Conservation (phyloP, 2,329 filamentous ascomycete species). For the Trichoderma sp. region DNA sequence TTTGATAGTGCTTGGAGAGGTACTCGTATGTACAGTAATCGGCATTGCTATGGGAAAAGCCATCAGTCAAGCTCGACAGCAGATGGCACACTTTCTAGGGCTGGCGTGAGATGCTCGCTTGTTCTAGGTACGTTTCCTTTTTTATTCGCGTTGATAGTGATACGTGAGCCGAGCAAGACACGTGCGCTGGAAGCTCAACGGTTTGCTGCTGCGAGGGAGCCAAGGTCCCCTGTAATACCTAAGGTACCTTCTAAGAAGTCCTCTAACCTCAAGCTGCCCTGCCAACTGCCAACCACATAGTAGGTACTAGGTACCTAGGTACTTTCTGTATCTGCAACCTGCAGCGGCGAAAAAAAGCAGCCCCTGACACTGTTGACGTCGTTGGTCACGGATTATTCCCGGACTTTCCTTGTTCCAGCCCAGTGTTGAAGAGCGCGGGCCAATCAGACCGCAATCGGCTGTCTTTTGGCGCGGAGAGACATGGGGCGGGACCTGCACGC, state of each 20-base stretch:
- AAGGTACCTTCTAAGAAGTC: no score
- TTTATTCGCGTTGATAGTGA: no score
- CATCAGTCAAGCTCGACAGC: no score
- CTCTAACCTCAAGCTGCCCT: not conserved
- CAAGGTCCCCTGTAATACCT: constrained; percentile 10
- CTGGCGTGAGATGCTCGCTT: no score
- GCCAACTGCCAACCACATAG: not conserved
- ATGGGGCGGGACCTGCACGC: constrained; percentile 32
- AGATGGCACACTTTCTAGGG: no score
- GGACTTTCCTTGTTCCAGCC: constrained; percentile 25
- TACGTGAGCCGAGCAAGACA: no score
- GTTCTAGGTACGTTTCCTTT: no score
- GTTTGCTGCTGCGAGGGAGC: constrained; percentile 5
- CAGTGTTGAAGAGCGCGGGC: not conserved
- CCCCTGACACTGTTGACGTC: constrained; percentile 28
- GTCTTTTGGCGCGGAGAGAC: constrained; percentile 25
- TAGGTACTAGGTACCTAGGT: no score
- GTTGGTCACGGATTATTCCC: constrained; percentile 8
- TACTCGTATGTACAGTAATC: not conserved
- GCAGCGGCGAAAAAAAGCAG: not conserved
- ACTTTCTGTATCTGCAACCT: not conserved
- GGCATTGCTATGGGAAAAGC: not conserved
- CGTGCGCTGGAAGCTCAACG: no score
- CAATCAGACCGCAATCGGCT: constrained; percentile 1
- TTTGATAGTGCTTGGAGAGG: not conserved